A percentile compares a stretch with the other conserved stretches of the same genome.
Conservation (phyloP, 192 early-diverging fungal genomes). For the Phlyctochytrium arcticum region DNA sequence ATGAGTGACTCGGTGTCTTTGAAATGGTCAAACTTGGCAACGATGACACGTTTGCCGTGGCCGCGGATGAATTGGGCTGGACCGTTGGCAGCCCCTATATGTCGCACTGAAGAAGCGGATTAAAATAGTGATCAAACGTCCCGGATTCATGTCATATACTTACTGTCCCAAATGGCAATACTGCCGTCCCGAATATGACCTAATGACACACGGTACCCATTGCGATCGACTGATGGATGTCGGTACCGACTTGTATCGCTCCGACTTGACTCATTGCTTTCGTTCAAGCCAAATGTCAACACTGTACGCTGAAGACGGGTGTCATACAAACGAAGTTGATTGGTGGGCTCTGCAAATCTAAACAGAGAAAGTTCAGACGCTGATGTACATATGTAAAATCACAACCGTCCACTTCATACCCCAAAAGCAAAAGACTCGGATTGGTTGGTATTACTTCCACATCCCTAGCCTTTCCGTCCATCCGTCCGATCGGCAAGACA, state of each 20-base stretch:
- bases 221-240: constrained; percentile 11
- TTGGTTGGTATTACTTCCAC: constrained; percentile 8
- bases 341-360: background rate
- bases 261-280: background rate
- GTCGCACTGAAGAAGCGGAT: constrained; percentile 5
- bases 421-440: constrained; percentile 11
- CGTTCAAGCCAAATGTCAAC: constrained; percentile 3
- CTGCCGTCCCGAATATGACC: constrained; percentile 1
- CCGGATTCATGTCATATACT: background rate
- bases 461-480: constrained; percentile 12
- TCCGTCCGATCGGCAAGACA: background rate
- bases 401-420: too few relatives aligned
- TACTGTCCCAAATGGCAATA: constrained; percentile 21
- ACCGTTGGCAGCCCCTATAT: constrained; percentile 1
- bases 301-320: background rate
- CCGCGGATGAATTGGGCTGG: constrained; percentile 9
- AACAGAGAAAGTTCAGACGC: too few relatives aligned
- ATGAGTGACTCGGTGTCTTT: background rate
- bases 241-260: constrained; percentile 1
- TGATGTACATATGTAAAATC: too few relatives aligned
- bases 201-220: constrained; percentile 14
- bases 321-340: constrained; percentile 17
- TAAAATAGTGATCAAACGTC: background rate
- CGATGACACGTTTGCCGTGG: constrained; percentile 9
- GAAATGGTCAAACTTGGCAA: constrained; percentile 8